A percentile compares a stretch with the other conserved stretches of the same genome.
These are phyloP conservation scores for Thielaviopsis ethacetica DNA, from an alignment of 2,329 filamentous ascomycete genomes.

Conservation along the genomic window DNA sequence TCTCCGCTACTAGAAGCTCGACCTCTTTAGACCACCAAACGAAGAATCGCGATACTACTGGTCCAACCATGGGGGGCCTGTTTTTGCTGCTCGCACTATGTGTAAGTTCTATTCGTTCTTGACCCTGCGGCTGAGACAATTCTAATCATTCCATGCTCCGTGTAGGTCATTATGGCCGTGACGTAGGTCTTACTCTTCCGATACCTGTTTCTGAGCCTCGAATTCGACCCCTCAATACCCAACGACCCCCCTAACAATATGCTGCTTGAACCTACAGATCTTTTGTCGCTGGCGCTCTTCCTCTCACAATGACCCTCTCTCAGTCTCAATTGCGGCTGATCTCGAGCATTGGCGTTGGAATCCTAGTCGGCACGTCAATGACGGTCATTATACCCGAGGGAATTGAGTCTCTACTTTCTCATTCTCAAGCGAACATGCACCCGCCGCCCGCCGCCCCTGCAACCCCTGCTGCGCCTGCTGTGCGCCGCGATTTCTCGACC, in stretches of 20 bases:
- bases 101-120: slow-evolving; percentile 18
- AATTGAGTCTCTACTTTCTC: slow-evolving; percentile 57
- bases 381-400: slow-evolving; percentile 97
- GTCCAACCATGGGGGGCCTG: slow-evolving; percentile 23
- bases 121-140: not conserved
- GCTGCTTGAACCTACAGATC: slow-evolving; percentile 43
- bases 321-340: slow-evolving; percentile 76
- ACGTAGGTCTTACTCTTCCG: slow-evolving; percentile 28
- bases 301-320: slow-evolving; percentile 75
- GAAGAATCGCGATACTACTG: not conserved
- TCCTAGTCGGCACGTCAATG: slow-evolving; percentile 84
- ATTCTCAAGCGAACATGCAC: slow-evolving; percentile 22
- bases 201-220: slow-evolving; percentile 5
- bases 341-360: slow-evolving; percentile 82
- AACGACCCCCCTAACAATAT: slow-evolving; percentile 13
- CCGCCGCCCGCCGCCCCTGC: not conserved
- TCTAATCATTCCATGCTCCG: not conserved
- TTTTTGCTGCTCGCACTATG: slow-evolving; percentile 25
- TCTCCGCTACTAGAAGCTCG: not conserved
- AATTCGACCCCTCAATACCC: slow-evolving; percentile 10
- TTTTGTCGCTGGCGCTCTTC: slow-evolving; percentile 81
- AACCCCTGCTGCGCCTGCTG: not conserved
- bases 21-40: not conserved
- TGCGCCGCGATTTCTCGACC: not conserved
- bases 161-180: slow-evolving; percentile 39